Conservation (phyloP, 2,329 filamentous ascomycete genomes). For the Mycosphaerella sp. region DNA sequence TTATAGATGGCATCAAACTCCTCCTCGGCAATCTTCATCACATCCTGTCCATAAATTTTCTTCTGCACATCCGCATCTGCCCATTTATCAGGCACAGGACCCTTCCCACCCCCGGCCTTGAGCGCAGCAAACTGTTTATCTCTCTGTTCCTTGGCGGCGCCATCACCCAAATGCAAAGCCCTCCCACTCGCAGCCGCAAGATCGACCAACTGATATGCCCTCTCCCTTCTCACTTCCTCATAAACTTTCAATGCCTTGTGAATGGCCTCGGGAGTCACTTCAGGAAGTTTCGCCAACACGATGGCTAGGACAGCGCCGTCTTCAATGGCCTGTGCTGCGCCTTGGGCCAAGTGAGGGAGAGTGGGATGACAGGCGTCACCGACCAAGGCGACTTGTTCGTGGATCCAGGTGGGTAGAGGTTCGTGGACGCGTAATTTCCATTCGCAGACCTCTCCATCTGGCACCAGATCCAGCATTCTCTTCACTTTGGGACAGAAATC, state of each 20-base stretch:
- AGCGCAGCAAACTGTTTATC: slow-evolving; percentile 50
- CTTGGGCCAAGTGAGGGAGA: slow-evolving; percentile 58
- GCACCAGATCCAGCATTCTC: slow-evolving; percentile 55
- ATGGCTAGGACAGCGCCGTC: slow-evolving; percentile 54
- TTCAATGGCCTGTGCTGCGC: slow-evolving; percentile 60
- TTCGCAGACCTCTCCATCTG: slow-evolving; percentile 60
- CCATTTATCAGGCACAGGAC: slow-evolving; percentile 48
- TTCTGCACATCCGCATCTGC: slow-evolving; percentile 48
- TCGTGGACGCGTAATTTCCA: slow-evolving; percentile 60
- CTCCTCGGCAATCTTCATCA: slow-evolving; percentile 41
- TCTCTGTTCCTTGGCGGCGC: slow-evolving; percentile 53
- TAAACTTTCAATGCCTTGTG: slow-evolving; percentile 52
- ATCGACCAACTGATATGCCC: slow-evolving; percentile 53
- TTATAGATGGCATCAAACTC: slow-evolving; percentile 37
- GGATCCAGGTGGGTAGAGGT: slow-evolving; percentile 57
- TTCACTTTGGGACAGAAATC: slow-evolving; percentile 58
- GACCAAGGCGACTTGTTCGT: slow-evolving; percentile 48
- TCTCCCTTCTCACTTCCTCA: slow-evolving; percentile 50
- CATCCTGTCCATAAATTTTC: slow-evolving; percentile 45
- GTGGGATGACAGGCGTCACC: slow-evolving; percentile 60
- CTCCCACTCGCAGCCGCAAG: slow-evolving; percentile 51
- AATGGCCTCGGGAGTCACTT: slow-evolving; percentile 43
- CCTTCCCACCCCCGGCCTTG: slow-evolving; percentile 32
- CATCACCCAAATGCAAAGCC: slow-evolving; percentile 52
- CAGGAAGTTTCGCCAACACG: slow-evolving; percentile 46